Base-by-base conservation (phyloP, 176 grass and related monocot species). In the Dendrocalamus sinicus region DNA sequence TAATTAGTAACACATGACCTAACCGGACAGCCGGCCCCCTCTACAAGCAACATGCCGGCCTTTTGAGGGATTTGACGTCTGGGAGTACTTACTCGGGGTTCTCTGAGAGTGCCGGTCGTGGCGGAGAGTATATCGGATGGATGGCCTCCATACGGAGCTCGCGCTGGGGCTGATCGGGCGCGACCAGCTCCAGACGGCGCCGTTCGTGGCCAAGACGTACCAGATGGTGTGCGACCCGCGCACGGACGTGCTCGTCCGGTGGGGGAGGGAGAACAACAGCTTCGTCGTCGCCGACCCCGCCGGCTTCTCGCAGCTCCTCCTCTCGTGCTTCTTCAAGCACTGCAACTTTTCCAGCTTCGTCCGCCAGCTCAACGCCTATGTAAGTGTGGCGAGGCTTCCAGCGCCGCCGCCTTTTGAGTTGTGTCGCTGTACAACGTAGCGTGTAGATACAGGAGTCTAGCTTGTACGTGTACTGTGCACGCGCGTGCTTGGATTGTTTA, bases 311-410 rank as follows among this genome's bases (percentile, higher is more conserved):
- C 86, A 81, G 37, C 57, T 95, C 35, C 90, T 95, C 45, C 93
- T 95, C 24, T 90, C 93, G 15, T 89, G 81, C 76, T 92, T 93
- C 73, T 96, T 96, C 94, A 96, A 96, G 87, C 94, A 96, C 85
- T 54, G 23, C 61, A 96, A 96, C 73, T 96, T 93, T 89, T 96
- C 91, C 76, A 96, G 94, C 84, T 96, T 96, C 77, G 94, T 96
- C 45, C 74, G 94, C 9, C 94, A 96, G 91, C 94, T 96, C 54
- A 96, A 96, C 81, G 91, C 94, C 48, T 96, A 96, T 86, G 94
- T 96, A 83, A 84, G 92, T 93, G 3, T 92, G 54, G 39, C 68
- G 12, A 17, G 63, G n/a, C 5, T 58, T 22, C 40, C 16, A 0
- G 15, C 24, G 22, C 79, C 79, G 22, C 79, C 79, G 6, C 53